Percentiles rank a stretch among this genome's conserved stretches.
phyloP scores from a whole-genome alignment of 805 yeast species.

The Saccharomycopsis fodiens region DNA sequence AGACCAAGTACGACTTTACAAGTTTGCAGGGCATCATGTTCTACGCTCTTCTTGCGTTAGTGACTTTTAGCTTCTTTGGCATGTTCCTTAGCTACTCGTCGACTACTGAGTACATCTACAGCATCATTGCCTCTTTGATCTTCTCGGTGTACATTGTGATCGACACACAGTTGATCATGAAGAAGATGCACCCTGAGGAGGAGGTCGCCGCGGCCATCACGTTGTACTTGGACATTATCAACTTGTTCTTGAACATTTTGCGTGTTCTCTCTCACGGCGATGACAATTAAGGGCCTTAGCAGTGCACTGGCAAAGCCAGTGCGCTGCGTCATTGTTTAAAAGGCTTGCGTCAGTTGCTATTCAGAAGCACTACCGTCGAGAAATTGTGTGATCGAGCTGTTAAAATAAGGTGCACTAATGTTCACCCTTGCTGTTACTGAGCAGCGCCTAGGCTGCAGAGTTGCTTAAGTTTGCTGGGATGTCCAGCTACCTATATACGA shows the following conservation, averaged over 20 bases:
- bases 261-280: constrained; percentile 39
- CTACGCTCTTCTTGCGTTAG: constrained; percentile 55
- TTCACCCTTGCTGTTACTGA: too few relatives aligned
- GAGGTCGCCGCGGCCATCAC: constrained; percentile 75
- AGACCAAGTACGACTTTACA: constrained; percentile 67
- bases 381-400: too few relatives aligned
- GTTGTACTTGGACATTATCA: constrained; percentile 75
- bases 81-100: constrained; percentile 57
- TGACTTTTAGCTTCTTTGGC: constrained; percentile 64
- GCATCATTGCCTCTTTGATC: constrained; percentile 65
- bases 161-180: constrained; percentile 77
- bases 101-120: constrained; percentile 58
- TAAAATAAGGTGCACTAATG: too few relatives aligned
- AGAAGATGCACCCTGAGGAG: constrained; percentile 71
- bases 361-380: too few relatives aligned
- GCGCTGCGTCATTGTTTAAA: too few relatives aligned
- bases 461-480: too few relatives aligned
- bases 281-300: constrained; percentile 6
- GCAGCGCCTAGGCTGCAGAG: too few relatives aligned
- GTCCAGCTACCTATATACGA: too few relatives aligned
- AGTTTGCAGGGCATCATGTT: constrained; percentile 55
- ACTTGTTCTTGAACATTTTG: constrained; percentile 69
- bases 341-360: too few relatives aligned
- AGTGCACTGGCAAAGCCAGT: too few relatives aligned
- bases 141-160: constrained; percentile 67